Base-by-base conservation (phyloP, 805 yeast species). In the Metschnikowia lachancei region DNA sequence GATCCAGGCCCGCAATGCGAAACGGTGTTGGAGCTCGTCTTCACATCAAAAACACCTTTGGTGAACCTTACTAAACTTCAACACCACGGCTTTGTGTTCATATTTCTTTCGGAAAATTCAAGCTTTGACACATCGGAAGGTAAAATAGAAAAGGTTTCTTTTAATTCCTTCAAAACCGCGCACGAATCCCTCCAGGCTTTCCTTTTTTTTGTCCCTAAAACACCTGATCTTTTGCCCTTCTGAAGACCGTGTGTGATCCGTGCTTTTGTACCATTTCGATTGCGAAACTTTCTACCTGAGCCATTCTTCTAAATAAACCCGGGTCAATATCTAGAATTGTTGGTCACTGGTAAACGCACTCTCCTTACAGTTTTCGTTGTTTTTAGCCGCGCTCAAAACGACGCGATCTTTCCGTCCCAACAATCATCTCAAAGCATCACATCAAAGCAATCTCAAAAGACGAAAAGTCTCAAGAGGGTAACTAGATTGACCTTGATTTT, bases 1-100 rank as follows among this genome's bases (percentile, higher is more conserved):
- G 30, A 26, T 33, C 38, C 16, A 14, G 26, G 46, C 28, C 38
- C 35, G 39, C 26, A 43, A 43, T 43, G 46, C 46, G 46, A 43
- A 43, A 43, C 41, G 24, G 40, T 43, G 41, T 16, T 36, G 30
- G 36, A 16, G 39, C 45, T 14, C 28, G 43, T 41, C 46, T 30
- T 36, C 24, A 29, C 32, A 26, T 14, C 14, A 17, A 11, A 36
- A 43, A 28, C 46, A 43, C 46, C 37, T 31, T 42, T 43, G 36
- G 46, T 43, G 31, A 24, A 30, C 46, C 17, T 19, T 16, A 14
- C 26, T n/a, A 19, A 16, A 37, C 10, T 24, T 17, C 9, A 7
- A 16, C n/a, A 37, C 22, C 32, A 26, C 32, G 40, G 32, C 32
- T 20, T 24, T 26, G 26, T 20, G 4, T 16, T 36, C 13, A 4